Conservation (phyloP, 2,329 filamentous ascomycete genomes). For the Aspergillus sp. region DNA sequence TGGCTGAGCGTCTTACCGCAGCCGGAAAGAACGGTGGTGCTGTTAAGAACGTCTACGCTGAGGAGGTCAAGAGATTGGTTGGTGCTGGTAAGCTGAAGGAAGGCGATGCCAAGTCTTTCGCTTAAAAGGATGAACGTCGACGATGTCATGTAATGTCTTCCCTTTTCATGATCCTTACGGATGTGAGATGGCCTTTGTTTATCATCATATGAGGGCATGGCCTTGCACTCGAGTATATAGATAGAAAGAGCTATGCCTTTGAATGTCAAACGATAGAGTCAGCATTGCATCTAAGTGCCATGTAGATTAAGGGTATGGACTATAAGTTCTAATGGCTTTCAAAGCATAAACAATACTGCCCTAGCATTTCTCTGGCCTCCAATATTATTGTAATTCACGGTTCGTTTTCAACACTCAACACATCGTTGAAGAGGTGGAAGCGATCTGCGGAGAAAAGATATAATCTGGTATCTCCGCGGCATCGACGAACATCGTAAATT, state of each 20-base stretch:
- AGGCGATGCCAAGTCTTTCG: constrained; percentile 60
- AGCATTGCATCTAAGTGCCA: too few relatives aligned
- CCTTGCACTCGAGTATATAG: background rate
- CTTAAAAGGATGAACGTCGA: constrained; percentile 10
- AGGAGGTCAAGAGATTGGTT: constrained; percentile 69
- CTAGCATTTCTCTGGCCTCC: too few relatives aligned
- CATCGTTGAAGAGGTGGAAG: too few relatives aligned
- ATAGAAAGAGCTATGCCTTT: background rate
- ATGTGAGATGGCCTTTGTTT: background rate
- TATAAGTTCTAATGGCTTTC: too few relatives aligned
- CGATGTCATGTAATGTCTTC: background rate
- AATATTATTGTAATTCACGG: too few relatives aligned
- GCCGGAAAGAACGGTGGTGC: constrained; percentile 68
- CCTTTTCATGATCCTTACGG: background rate
- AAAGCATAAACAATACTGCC: too few relatives aligned
- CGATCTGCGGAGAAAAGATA: too few relatives aligned
- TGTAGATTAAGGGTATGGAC: too few relatives aligned
- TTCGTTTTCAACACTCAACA: too few relatives aligned
- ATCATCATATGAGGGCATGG: background rate
- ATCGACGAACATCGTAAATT: too few relatives aligned
- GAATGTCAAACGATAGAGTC: too few relatives aligned
- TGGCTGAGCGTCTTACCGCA: constrained; percentile 71
- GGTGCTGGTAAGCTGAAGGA: constrained; percentile 79
- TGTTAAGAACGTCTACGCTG: constrained; percentile 76
- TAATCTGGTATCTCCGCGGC: too few relatives aligned